Evolutionary conservation across 345 rosid genomes (phyloP).

Genomic region (Populus ilicifolia): DNA sequence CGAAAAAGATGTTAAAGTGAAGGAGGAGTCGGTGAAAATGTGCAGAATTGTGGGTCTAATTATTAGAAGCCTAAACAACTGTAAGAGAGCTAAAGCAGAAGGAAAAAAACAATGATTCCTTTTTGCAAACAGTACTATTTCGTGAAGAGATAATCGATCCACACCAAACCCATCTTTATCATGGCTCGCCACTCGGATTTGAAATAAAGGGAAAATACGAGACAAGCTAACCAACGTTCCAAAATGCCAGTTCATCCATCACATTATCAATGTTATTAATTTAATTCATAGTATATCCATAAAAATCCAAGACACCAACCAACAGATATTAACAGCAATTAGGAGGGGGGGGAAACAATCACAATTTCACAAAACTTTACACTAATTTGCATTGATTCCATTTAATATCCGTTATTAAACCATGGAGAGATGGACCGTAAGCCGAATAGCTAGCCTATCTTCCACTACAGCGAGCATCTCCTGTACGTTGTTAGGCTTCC

Average conservation of each 20-base stretch:
- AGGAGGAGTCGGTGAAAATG: not conserved
- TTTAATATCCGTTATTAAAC: too few species aligned
- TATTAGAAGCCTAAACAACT: not conserved
- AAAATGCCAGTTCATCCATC: not conserved
- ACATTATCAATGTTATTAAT: not conserved
- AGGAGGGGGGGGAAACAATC: too few species aligned
- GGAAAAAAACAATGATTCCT: not conserved
- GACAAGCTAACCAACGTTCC: conserved; percentile 22
- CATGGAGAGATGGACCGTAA: too few species aligned
- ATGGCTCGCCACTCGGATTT: conserved; percentile 6
- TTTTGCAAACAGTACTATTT: too few species aligned
- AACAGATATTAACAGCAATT: too few species aligned
- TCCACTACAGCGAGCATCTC: too few species aligned
- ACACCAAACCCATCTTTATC: not conserved
- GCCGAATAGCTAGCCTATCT: too few species aligned
- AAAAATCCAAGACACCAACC: not conserved
- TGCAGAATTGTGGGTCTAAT: not conserved
- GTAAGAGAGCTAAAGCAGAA: not conserved
- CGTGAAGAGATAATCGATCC: too few species aligned
- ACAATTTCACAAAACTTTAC: too few species aligned
- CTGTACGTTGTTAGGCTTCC: not conserved
- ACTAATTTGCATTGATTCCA: too few species aligned
- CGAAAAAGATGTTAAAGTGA: not conserved
- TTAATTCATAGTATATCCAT: too few species aligned
- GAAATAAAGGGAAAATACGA: not conserved